These are phyloP conservation scores for Verbascum thapsus DNA, from an alignment of 257 asterid genomes.

Conservation along the genomic window DNA sequence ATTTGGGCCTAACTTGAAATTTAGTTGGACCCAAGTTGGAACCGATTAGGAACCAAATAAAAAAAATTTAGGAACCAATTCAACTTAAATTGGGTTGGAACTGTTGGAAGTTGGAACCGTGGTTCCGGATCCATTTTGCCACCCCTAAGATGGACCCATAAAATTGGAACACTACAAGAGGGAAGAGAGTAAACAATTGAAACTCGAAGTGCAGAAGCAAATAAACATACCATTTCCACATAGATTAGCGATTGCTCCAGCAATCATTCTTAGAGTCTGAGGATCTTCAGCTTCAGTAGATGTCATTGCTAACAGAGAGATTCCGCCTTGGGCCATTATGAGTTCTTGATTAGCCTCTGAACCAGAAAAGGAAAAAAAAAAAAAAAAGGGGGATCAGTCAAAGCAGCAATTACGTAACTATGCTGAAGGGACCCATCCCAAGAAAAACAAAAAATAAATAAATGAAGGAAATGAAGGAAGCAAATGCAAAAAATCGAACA, in stretches of 20 bases:
- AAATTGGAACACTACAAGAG: constrained; percentile 18
- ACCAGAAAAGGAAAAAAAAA: constrained; percentile 20
- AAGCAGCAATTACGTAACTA: constrained; percentile 23
- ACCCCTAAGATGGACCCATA: not conserved
- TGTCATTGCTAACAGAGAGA: constrained; percentile 76
- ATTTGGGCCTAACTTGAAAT: too few relatives aligned
- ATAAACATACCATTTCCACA: constrained; percentile 86
- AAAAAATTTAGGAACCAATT: too few relatives aligned
- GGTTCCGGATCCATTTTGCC: not conserved
- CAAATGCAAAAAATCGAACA: constrained; percentile 12
- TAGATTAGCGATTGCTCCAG: constrained; percentile 97
- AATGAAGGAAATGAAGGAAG: too few relatives aligned
- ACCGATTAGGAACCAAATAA: too few relatives aligned
- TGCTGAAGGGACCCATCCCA: constrained; percentile 8
- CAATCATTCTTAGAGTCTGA: constrained; percentile 97
- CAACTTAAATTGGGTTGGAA: too few relatives aligned
- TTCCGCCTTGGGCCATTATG: constrained; percentile 97
- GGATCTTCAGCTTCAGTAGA: constrained; percentile 98
- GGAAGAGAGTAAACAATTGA: constrained; percentile 1
- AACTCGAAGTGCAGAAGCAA: constrained; percentile 23
- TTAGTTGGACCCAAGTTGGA: too few relatives aligned
- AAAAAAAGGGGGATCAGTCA: constrained; percentile 8
- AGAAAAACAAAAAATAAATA: not conserved
- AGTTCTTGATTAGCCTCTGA: constrained; percentile 95
- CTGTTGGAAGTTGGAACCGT: too few relatives aligned